phyloP scores from a whole-genome alignment of 371 early-diverging fungal genomes.

The Choanephora cucurbitarum region DNA sequence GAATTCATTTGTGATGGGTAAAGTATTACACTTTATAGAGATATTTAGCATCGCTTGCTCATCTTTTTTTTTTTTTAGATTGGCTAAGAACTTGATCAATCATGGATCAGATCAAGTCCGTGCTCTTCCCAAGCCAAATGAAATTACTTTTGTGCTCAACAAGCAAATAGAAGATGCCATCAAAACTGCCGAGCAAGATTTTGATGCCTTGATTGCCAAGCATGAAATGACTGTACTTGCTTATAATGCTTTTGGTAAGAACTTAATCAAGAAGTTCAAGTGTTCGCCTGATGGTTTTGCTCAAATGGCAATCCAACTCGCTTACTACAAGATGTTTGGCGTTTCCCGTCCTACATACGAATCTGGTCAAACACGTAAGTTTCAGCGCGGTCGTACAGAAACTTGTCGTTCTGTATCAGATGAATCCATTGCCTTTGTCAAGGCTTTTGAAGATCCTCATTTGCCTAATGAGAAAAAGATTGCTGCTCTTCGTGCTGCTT shows the following conservation, averaged over 20 bases:
- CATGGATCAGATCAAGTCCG: conserved; percentile 59
- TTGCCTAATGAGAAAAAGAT: conserved; percentile 60
- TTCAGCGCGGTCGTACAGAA: conserved; percentile 95
- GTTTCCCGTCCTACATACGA: conserved; percentile 86
- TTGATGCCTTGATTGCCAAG: conserved; percentile 68
- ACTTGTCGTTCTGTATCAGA: conserved; percentile 83
- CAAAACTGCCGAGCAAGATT: conserved; percentile 63
- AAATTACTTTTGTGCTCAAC: conserved; percentile 72
- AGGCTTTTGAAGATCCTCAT: conserved; percentile 79
- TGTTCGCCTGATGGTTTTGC: conserved; percentile 90
- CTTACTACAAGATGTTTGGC: conserved; percentile 90
- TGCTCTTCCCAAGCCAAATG: conserved; percentile 62
- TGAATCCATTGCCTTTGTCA: conserved; percentile 84
- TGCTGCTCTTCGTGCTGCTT: conserved; percentile 70
- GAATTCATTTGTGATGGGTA: conserved; percentile 64
- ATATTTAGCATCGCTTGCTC: conserved; percentile 2
- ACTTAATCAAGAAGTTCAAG: conserved; percentile 86
- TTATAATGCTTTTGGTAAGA: conserved; percentile 89
- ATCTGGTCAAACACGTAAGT: conserved; percentile 88
- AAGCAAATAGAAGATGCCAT: conserved; percentile 57
- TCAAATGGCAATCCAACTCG: conserved; percentile 96
- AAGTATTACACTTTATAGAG: conserved; percentile 6
- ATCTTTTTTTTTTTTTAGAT: conserved; percentile 9
- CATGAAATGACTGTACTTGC: conserved; percentile 84
- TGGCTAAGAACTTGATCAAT: conserved; percentile 56